A percentile compares a stretch with the other conserved stretches of the same genome.
Evolutionary conservation across 257 asterid species (phyloP).

Genomic region (Solanum medicagineum): DNA sequence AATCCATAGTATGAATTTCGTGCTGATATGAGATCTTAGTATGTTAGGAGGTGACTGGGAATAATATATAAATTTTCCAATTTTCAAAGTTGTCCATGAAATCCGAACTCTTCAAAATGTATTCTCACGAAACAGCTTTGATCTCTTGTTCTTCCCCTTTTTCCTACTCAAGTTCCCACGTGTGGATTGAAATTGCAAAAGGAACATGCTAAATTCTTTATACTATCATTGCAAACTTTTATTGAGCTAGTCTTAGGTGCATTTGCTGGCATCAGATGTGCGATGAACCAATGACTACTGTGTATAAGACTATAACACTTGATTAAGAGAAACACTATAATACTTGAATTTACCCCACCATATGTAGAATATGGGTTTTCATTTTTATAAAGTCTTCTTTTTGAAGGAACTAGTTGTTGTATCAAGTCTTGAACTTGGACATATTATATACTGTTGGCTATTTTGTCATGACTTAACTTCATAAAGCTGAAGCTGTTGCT

Average conservation of each 20-base stretch:
- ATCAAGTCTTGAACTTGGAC: neutral
- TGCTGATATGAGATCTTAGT: neutral
- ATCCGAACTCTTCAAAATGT: neutral
- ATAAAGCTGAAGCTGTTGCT: conserved; percentile 38
- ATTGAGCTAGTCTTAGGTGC: neutral
- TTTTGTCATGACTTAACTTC: conserved; percentile 2
- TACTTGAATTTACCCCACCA: neutral
- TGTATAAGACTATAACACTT: neutral
- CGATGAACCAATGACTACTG: neutral
- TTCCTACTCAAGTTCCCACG: no score
- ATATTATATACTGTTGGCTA: neutral
- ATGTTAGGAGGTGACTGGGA: neutral
- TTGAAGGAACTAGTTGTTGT: neutral
- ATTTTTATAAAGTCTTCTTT: neutral
- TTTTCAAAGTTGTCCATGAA: no score
- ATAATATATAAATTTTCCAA: neutral
- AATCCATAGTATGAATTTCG: neutral
- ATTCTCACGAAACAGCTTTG: neutral
- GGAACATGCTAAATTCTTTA: neutral
- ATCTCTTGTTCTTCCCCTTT: no score
- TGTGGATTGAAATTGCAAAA: neutral
- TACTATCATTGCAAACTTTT: neutral
- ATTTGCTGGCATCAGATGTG: neutral
- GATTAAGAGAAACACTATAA: neutral
- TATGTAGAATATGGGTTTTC: neutral